Evolutionary conservation across 805 yeast genomes (phyloP), one percentile per base, ranked within the genome.

Genomic region (Wickerhamiella occidentalis): DNA sequence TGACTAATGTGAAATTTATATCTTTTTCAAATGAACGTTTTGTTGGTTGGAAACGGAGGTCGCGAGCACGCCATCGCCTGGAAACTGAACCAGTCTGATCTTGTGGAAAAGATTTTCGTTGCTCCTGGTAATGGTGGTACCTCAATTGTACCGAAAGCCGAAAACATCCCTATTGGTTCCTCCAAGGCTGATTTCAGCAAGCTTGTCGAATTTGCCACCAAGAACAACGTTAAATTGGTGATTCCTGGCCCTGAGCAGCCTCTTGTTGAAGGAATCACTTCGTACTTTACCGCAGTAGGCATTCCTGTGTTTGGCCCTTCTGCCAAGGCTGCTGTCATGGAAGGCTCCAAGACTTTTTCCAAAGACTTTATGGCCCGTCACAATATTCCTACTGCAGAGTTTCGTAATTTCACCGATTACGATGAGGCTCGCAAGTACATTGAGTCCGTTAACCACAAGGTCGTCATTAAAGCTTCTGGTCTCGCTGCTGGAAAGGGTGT

Each of bases 181-280:
- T 65, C 78, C 22, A 76, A 79, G 52, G 68, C 67, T n/a, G 82
- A 87, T 56, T 92, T 92, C 59, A 73, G 73, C 1, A 67, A 69
- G 28, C 73, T 92, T 53, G 85, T 79, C 50, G 69, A 78, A 25
- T 88, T 88, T 66, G 95, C 96, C 5, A 63, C 72, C 13, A 76
- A 76, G 25, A 70, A 88, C 49, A 58, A 75, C 4, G 74, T 92
- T 48, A 75, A 72, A 47, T 71, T 92, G 50, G 97, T 86, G 4
- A 73, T 92, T 40, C 97, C 98, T 33, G 99, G 99, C 29, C 99
- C 99, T n/a, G 99, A 92, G 68, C 95, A 87, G 68, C 97, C 98
- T 33, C 73, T 94, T 54, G 96, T 94, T 28, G 96, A 92, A 61
- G 99, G 99, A 47, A 79, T 92, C 53, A 65, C 88, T 23, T 65